Percentiles rank a stretch among this genome's conserved stretches.
These are phyloP conservation scores for Colletotrichum phormii DNA, from an alignment of 2,329 filamentous ascomycete species.

Conservation along the genomic window DNA sequence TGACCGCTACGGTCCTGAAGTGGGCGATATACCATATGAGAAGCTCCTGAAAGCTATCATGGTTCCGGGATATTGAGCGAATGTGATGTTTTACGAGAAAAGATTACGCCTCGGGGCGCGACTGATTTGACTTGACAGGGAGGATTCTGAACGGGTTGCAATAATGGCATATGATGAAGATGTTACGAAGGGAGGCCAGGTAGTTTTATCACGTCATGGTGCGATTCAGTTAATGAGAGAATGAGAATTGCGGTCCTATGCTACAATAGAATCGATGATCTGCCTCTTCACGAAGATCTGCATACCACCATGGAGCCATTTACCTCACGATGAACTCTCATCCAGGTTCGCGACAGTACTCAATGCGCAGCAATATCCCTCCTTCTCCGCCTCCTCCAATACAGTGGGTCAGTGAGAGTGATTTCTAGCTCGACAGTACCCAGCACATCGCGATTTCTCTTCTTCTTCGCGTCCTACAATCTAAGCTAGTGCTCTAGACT, in stretches of 20 bases:
- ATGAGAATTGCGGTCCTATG: too few species aligned
- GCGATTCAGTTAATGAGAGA: background rate
- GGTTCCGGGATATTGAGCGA: background rate
- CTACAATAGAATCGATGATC: too few species aligned
- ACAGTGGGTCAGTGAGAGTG: background rate
- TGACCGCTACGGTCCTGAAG: background rate
- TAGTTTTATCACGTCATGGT: background rate
- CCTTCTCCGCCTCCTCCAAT: too few species aligned
- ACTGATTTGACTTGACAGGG: background rate
- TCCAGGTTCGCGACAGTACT: too few species aligned
- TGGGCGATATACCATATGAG: slow-evolving; percentile 7
- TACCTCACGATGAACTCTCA: too few species aligned
- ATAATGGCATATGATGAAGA: background rate
- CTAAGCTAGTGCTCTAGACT: background rate
- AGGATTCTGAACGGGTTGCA: background rate
- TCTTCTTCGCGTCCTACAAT: background rate
- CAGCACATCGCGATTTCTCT: background rate
- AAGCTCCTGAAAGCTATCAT: slow-evolving; percentile 16
- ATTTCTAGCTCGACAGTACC: background rate
- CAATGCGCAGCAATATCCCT: too few species aligned
- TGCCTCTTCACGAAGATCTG: too few species aligned
- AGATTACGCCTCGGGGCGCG: background rate
- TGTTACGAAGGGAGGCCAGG: background rate
- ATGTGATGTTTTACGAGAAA: background rate
- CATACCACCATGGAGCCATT: too few species aligned